phyloP scores from a whole-genome alignment of 78 protist species.

The Paulinella micropora region DNA sequence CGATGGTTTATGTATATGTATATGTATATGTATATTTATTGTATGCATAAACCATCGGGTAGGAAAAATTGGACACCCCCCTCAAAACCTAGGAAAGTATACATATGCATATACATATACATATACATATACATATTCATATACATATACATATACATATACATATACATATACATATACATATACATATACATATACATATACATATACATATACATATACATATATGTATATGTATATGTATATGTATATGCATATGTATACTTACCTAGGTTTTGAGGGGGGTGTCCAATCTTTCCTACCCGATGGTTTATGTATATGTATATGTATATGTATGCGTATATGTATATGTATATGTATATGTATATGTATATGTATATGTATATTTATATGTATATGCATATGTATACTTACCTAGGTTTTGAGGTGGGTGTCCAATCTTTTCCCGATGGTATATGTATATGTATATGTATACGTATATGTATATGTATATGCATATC shows the following conservation, averaged over 20 bases:
- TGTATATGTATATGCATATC: too few species aligned
- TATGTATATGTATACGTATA: too few species aligned
- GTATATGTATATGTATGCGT: not conserved
- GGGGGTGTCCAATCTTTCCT: too few species aligned
- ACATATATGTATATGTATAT: not conserved
- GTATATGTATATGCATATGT: not conserved
- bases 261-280: not conserved
- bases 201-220: not conserved
- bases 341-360: not conserved
- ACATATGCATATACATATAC: not conserved
- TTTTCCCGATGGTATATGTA: too few species aligned
- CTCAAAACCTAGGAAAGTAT: not conserved
- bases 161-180: not conserved
- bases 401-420: not conserved
- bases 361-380: not conserved
- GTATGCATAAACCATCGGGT: not conserved
- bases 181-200: not conserved
- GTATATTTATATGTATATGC: not conserved
- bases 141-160: not conserved
- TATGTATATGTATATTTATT: not conserved
- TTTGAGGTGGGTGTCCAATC: too few species aligned
- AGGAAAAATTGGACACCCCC: not conserved
- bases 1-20: not conserved
- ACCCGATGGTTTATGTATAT: not conserved
- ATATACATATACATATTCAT: not conserved